A percentile compares a stretch with the other conserved stretches of the same genome.
These are phyloP conservation scores for Kwoniella europaea DNA, from an alignment of 768 basidiomycete genomes.

Conservation along the genomic window DNA sequence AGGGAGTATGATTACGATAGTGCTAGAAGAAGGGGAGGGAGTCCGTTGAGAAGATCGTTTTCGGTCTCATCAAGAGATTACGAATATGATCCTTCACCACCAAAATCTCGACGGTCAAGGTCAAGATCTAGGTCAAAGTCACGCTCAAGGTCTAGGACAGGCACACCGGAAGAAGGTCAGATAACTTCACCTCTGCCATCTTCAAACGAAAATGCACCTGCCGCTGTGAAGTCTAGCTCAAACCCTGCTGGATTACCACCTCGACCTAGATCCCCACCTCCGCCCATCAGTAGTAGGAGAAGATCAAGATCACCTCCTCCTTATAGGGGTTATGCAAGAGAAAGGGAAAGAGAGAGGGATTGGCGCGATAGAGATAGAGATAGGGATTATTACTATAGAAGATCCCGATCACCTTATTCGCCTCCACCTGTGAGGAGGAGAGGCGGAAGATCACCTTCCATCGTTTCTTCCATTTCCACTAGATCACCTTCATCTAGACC, in stretches of 20 bases:
- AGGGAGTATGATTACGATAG: neutral
- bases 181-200: slow-evolving; percentile 22
- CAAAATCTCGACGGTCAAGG: slow-evolving; percentile 2
- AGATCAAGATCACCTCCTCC: slow-evolving; percentile 24
- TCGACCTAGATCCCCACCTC: slow-evolving; percentile 23
- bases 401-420: slow-evolving; percentile 30
- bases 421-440: slow-evolving; percentile 19
- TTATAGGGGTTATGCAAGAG: slow-evolving; percentile 22
- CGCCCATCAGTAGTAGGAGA: slow-evolving; percentile 2
- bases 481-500: slow-evolving; percentile 20
- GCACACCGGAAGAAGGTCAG: slow-evolving; percentile 35
- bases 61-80: slow-evolving; percentile 10
- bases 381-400: slow-evolving; percentile 20
- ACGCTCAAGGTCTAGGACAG: slow-evolving; percentile 19
- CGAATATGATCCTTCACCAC: slow-evolving; percentile 11
- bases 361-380: slow-evolving; percentile 18
- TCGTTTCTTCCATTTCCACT: slow-evolving; percentile 13
- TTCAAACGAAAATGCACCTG: neutral
- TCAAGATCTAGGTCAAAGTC: slow-evolving; percentile 11
- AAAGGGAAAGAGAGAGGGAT: slow-evolving; percentile 21
- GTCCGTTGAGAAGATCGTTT: slow-evolving; percentile 1
- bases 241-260: slow-evolving; percentile 18
- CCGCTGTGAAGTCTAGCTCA: neutral
- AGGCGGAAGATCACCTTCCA: slow-evolving; percentile 21
- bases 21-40: neutral